Base-by-base conservation (phyloP, 441 rosid species). In the Dalechampia spathulata region DNA sequence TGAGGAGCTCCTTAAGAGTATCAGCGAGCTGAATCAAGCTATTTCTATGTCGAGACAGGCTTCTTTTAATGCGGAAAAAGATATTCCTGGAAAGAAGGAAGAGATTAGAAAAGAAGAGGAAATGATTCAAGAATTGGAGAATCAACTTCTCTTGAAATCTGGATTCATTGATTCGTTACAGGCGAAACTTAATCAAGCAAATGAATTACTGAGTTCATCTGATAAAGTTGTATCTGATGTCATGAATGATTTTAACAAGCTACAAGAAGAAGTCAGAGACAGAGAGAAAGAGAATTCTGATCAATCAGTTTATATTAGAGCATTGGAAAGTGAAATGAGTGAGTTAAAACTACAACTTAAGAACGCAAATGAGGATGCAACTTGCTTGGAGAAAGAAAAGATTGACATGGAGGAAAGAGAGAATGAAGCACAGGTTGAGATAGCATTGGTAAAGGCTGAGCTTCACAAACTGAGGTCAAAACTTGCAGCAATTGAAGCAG, bases 381-480 rank as follows among this genome's bases (percentile, higher is more conserved):
- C n/a, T n/a, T n/a, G n/a, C n/a, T 5, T 75, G 43, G 49, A 53
- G 36, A 62, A 54, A 52, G 68, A 48, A 1, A 60, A 55, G 44
- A 26, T 25, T 6, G 72, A 75, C 61, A 50, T 69, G 60, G 60
- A 49, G 4, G 74, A 63, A 39, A 69, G 58, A 52, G 83, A 78
- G 55, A 71, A 27, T 16, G 75, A 67, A 38, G 76, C 72, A 14
- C 64, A 70, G 54, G 56, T 63, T 13, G 73, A 83, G 63, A 54
- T 71, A 45, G 72, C 75, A 5, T 12, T 72, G 46, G 45, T 79
- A 27, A 75, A 76, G 26, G 55, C 75, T 27, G 70, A 72, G 64
- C 64, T 75, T 50, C 75, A 67, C 21, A 66, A 49, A 52, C 67
- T 40, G 26, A 64, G 73, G 46, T 61, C 77, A 2, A 67, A 45